Conservation (phyloP, 108 stramenopile species). For the Skeletonema menzelii region DNA sequence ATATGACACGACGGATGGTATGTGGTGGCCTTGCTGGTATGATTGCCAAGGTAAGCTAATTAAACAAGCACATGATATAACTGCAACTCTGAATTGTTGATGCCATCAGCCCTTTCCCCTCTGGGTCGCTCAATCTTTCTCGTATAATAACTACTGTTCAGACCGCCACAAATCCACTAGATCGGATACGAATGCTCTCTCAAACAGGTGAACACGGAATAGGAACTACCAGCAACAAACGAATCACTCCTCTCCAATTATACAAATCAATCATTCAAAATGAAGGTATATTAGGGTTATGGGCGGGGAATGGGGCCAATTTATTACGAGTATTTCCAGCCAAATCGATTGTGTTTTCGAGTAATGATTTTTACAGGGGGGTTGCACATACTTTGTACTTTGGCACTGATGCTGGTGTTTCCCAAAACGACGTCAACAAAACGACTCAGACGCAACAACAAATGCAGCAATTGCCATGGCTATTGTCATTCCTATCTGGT, state of each 20-base stretch:
- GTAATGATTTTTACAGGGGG: slow-evolving; percentile 76
- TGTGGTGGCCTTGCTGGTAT: slow-evolving; percentile 90
- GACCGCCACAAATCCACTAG: slow-evolving; percentile 89
- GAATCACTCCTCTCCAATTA: slow-evolving; percentile 40
- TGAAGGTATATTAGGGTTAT: slow-evolving; percentile 84
- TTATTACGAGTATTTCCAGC: slow-evolving; percentile 87
- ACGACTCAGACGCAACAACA: slow-evolving; percentile 8
- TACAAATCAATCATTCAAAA: slow-evolving; percentile 73
- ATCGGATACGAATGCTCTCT: slow-evolving; percentile 87
- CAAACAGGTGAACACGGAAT: slow-evolving; percentile 84
- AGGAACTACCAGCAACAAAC: neutral
- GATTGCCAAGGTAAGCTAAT: slow-evolving; percentile 75
- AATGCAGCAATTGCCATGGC: slow-evolving; percentile 46
- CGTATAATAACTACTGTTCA: neutral
- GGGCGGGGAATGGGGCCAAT: slow-evolving; percentile 92
- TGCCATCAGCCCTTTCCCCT: no score
- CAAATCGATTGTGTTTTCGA: slow-evolving; percentile 80
- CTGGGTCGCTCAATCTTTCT: neutral
- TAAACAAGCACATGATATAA: neutral
- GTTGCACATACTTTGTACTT: slow-evolving; percentile 37
- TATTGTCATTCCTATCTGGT: slow-evolving; percentile 71
- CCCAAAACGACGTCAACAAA: neutral
- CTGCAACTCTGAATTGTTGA: no score
- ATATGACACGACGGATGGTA: slow-evolving; percentile 79
- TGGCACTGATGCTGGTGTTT: neutral